Evolutionary conservation across 768 basidiomycete species (phyloP), one percentile per base, ranked within the genome.

Genomic region (Tulasnella sp.): DNA sequence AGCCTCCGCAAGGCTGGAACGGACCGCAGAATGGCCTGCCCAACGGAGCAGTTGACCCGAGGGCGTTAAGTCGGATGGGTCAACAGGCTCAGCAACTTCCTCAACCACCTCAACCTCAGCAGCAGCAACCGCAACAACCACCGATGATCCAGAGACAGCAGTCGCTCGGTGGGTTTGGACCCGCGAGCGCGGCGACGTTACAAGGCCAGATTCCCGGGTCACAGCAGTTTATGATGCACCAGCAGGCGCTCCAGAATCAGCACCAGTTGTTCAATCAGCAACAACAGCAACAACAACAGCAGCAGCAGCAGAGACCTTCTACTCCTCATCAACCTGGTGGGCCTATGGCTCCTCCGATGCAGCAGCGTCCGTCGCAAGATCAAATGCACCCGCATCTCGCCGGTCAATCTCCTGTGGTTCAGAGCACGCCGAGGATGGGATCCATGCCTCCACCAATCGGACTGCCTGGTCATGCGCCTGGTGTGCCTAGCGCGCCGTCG

Each of bases 51-150:
- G 37, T 71, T 26, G 35, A 39, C 69, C 69, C 62, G 34, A 44
- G 71, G 62, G 37, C 59, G 41, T 63, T 59, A 36, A 66, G 36
- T 34, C 63, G 44, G 37, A 70, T 68, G 34, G 37, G 37, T 62
- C 44, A 59, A 32, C 59, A 63, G 36, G 35, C 42, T 32, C 69
- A 73, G 32, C 72, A 70, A 44, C 52, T 68, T 22, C 35, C 39
- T n/a, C 59, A 34, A 59, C 37, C 65, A 19, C 65, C 42, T 39
- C 67, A 44, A 22, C 34, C 5, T 3, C 77, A 36, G 73, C 78
- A n/a, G 22, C 77, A 9, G 41, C 78, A 62, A 59, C 75, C 52
- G 70, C 77, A 32, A 69, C 76, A 52, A 16, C 65, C 35, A 14
- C 71, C 29, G 35, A 40, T 40, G 34, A 36, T 36, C 9, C 64